Percentiles rank a stretch among this genome's conserved stretches.
These are phyloP conservation scores for Beauveria sp. DNA, from an alignment of 2,329 filamentous ascomycete genomes.

Conservation along the genomic window DNA sequence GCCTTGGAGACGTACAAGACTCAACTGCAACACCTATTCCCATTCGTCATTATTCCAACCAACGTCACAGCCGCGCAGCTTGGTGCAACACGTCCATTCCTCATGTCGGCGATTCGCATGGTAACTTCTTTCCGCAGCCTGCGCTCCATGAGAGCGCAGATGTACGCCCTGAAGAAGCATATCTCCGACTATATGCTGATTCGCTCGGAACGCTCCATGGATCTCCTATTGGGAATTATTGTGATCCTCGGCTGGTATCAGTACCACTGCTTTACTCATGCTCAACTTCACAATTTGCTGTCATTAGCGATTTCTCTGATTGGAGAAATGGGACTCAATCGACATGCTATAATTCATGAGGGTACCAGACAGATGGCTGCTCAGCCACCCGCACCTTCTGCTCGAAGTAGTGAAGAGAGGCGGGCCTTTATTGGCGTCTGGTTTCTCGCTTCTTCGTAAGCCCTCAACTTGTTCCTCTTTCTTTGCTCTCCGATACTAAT, in stretches of 20 bases:
- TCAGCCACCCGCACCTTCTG: constrained; percentile 28
- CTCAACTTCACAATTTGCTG: constrained; percentile 43
- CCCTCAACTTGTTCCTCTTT: neutral
- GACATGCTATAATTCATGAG: constrained; percentile 32
- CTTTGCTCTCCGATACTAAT: neutral
- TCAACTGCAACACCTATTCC: constrained; percentile 35
- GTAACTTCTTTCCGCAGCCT: constrained; percentile 40
- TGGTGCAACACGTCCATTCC: constrained; percentile 33
- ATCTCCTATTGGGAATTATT: constrained; percentile 41
- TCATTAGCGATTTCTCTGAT: constrained; percentile 39
- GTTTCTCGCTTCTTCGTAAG: constrained; percentile 46
- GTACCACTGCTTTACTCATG: constrained; percentile 46
- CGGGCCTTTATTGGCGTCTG: constrained; percentile 45
- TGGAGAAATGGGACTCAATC: constrained; percentile 39
- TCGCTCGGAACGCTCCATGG: constrained; percentile 40
- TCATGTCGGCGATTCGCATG: constrained; percentile 42
- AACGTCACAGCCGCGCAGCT: constrained; percentile 29
- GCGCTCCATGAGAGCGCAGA: constrained; percentile 41
- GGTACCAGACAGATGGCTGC: constrained; percentile 35
- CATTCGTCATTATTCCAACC: constrained; percentile 38
- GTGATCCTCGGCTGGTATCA: constrained; percentile 45
- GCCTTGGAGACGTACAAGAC: constrained; percentile 37
- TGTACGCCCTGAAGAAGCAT: constrained; percentile 38
- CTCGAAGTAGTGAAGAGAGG: constrained; percentile 43
- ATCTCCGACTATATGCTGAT: constrained; percentile 42